Conservation (phyloP, 768 basidiomycete species). For the Leucocoprinus sp. region DNA sequence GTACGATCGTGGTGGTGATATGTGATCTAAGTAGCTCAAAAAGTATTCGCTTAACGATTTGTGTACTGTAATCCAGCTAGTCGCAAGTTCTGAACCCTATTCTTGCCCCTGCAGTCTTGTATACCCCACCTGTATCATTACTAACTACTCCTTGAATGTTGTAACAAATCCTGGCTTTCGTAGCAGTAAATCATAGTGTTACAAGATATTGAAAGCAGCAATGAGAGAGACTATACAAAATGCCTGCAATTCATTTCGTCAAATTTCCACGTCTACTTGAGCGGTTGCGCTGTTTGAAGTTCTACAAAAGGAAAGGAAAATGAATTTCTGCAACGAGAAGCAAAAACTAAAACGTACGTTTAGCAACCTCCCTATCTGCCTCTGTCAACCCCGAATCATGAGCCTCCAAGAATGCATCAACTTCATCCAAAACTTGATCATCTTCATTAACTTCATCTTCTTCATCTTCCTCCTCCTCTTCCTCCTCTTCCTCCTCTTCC, state of each 20-base stretch:
- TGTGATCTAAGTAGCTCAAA: slow-evolving; percentile 13
- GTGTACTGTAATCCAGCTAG: too few species aligned
- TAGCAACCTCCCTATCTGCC: slow-evolving; percentile 69
- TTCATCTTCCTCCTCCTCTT: slow-evolving; percentile 60
- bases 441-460: slow-evolving; percentile 51
- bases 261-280: slow-evolving; percentile 15
- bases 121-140: slow-evolving; percentile 4
- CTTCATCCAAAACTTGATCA: slow-evolving; percentile 82
- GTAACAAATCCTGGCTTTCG: neutral
- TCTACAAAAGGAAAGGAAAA: slow-evolving; percentile 13
- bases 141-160: neutral
- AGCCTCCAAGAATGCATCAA: slow-evolving; percentile 57
- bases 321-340: neutral
- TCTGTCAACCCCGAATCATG: slow-evolving; percentile 82
- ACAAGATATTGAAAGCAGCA: too few species aligned
- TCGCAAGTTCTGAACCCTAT: too few species aligned
- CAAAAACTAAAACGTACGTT: slow-evolving; percentile 39
- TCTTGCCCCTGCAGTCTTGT: neutral
- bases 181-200: slow-evolving; percentile 4
- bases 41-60: too few species aligned
- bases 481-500: slow-evolving; percentile 82
- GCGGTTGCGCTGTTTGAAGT: slow-evolving; percentile 21
- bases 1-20: slow-evolving; percentile 43
- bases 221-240: too few species aligned
- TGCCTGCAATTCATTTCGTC: neutral